Conservation (phyloP, 23 red algal genomes). For the Gracilaria caudata region DNA sequence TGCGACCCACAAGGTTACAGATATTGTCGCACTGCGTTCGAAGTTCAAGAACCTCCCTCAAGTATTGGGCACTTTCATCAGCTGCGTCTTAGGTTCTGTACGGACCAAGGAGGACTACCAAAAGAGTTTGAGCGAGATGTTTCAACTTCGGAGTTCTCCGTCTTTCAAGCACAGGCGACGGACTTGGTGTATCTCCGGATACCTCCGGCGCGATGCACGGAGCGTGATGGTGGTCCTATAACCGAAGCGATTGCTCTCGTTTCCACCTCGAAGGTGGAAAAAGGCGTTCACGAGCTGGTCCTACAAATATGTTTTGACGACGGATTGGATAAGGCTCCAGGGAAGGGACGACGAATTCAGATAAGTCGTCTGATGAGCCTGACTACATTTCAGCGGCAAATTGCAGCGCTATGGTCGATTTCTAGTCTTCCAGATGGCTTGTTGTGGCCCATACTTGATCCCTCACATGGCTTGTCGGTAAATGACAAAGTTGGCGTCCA, state of each 20-base stretch:
- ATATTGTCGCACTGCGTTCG: slow-evolving; percentile 42
- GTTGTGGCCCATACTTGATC: slow-evolving; percentile 43
- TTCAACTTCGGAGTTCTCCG: slow-evolving; percentile 23
- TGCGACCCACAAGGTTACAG: slow-evolving; percentile 13
- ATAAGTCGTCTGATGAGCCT: slow-evolving; percentile 49
- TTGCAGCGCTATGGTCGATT: slow-evolving; percentile 49
- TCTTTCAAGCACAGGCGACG: slow-evolving; percentile 9
- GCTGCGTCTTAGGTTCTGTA: slow-evolving; percentile 23
- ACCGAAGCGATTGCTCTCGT: slow-evolving; percentile 26
- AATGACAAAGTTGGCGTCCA: not conserved
- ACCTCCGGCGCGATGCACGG: slow-evolving; percentile 33
- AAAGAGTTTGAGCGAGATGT: not conserved
- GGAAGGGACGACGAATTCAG: slow-evolving; percentile 57
- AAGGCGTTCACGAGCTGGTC: slow-evolving; percentile 13
- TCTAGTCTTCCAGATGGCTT: slow-evolving; percentile 42
- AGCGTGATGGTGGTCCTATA: not conserved
- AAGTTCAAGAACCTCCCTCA: slow-evolving; percentile 34
- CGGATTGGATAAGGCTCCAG: slow-evolving; percentile 34
- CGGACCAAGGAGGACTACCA: not conserved
- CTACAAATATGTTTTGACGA: slow-evolving; percentile 27
- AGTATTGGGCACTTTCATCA: slow-evolving; percentile 47
- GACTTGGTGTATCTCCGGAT: slow-evolving; percentile 47
- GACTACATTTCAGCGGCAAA: slow-evolving; percentile 57
- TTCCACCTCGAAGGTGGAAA: slow-evolving; percentile 27
- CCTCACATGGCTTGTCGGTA: not conserved